Base-by-base conservation (phyloP, 768 basidiomycete genomes). In the Tylopilus rubrobrunneus region DNA sequence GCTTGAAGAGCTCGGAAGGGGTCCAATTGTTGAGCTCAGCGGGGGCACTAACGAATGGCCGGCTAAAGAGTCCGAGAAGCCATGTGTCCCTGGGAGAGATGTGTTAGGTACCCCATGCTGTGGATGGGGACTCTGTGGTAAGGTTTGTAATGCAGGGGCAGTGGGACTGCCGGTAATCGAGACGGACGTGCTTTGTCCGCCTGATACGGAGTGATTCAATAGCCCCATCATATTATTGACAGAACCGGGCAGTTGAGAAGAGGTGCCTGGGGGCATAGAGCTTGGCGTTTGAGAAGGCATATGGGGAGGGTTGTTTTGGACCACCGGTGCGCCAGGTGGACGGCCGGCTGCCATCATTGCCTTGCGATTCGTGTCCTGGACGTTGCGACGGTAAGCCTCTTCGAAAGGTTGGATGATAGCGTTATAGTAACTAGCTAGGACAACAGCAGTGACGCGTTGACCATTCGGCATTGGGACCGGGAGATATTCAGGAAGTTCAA, bases 391-490 rank as follows among this genome's bases (percentile, higher is more conserved):
- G 66, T 85, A 87, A 29, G 73, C 67, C 33, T 87, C 85, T 69
- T 92, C 90, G 60, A 92, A 89, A 3, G 88, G 86, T 37, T 74
- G 72, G 23, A 91, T 72, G 53, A 92, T 74, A 15, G 67, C 72
- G 67, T 73, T 76, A 68, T 89, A 92, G 63, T 83, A 79, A 47
- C 81, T 75, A 23, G 74, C 76, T 48, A 90, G 70, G 56, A 79
- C 59, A 39, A 64, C 63, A n/a, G 81, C 78, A 11, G 81, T 80
- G 34, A 79, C 69, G 5, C 73, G 74, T 25, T 74, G 73, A 34
- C 80, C 80, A 56, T 73, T 76, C 12, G 74, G 67, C 62, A 78
- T 73, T 62, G 78, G 74, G 25, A 25, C 25, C 4, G 25, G 25
- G 61, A 78, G 70, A 66, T 78, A 75, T 60, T 84, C 83, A 31